Base-by-base conservation (phyloP, 768 basidiomycete species). In the Boletus reticulatus region DNA sequence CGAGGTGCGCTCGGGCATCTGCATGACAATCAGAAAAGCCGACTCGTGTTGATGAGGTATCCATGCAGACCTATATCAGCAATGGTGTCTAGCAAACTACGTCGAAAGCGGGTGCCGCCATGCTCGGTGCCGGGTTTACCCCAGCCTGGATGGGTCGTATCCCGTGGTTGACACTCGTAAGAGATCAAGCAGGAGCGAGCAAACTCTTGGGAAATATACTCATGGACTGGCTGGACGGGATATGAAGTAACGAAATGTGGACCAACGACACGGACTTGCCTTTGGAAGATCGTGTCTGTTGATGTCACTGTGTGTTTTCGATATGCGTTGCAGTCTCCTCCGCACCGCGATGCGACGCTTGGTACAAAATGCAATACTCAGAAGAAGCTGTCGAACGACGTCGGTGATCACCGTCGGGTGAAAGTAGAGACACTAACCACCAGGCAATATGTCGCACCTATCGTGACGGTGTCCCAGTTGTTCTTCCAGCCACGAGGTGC, bases 131-230 rank as follows among this genome's bases (percentile, higher is more conserved):
- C 88, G 81, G 67, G 88, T 60, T 76, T 73, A 22, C 90, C 89
- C 89, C 89, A 92, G 13, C 90, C 90, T 42, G 83, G 81, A 61
- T 87, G 88, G 62, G 75, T 70, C 5, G 79, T 80, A 51, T 82
- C 80, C 68, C 81, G 83, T 20, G 90, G 89, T 58, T 85, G 77
- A 31, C 86, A 85, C 69, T 87, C 84, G 70, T 86, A 83, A 10
- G 84, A 77, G 60, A 91, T 78, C 39, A 90, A 73, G 69, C 87
- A 89, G 19, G 84, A 75, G 24, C 90, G 85, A n/a, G 84, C 78
- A 67, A 85, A 90, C 65, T 93, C 90, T 66, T 87, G 85, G 49
- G 79, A 75, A 54, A 92, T 80, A 60, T 86, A 88, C 52, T 80
- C 76, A 61, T 84, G 81, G 19, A 91, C 86, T 7, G 77, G 67